Percentiles rank a stretch among this genome's conserved stretches.
These are phyloP conservation scores for Jackrogersella minutella DNA, from an alignment of 495 filamentous ascomycete species.

Conservation along the genomic window DNA sequence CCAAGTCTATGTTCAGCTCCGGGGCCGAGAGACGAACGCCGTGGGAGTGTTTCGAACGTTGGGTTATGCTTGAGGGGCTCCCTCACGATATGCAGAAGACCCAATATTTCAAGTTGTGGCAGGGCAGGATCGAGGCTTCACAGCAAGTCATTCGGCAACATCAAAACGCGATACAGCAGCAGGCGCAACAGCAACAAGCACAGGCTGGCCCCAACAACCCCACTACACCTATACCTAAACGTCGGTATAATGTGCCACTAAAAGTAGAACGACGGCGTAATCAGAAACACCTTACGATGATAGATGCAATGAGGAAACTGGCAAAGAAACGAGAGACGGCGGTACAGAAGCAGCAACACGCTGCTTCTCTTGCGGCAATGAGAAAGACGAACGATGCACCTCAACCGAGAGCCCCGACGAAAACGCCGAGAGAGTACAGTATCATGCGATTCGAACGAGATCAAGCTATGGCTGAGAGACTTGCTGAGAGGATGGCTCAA, in stretches of 20 bases:
- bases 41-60: constrained; percentile 99
- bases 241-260: constrained; percentile 73
- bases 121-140: constrained; percentile 79
- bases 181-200: constrained; percentile 52
- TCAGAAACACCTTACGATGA: constrained; percentile 81
- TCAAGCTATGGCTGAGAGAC: constrained; percentile 74
- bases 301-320: constrained; percentile 94
- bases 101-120: constrained; percentile 88
- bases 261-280: constrained; percentile 87
- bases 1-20: constrained; percentile 78
- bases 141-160: constrained; percentile 69
- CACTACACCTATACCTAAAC: constrained; percentile 62
- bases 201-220: constrained; percentile 65
- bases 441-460: constrained; percentile 86
- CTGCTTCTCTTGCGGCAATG: constrained; percentile 71
- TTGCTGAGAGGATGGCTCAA: constrained; percentile 75
- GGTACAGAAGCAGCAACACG: constrained; percentile 85
- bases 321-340: constrained; percentile 91
- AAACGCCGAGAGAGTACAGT: constrained; percentile 89
- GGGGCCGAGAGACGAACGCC: constrained; percentile 90
- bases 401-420: constrained; percentile 59
- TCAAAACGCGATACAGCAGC: constrained; percentile 58
- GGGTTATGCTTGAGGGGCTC: constrained; percentile 87
- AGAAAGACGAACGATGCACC: constrained; percentile 74
- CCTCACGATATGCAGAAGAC: constrained; percentile 92